phyloP scores from a whole-genome alignment of 345 rosid species.

The Dimocarpus longan region DNA sequence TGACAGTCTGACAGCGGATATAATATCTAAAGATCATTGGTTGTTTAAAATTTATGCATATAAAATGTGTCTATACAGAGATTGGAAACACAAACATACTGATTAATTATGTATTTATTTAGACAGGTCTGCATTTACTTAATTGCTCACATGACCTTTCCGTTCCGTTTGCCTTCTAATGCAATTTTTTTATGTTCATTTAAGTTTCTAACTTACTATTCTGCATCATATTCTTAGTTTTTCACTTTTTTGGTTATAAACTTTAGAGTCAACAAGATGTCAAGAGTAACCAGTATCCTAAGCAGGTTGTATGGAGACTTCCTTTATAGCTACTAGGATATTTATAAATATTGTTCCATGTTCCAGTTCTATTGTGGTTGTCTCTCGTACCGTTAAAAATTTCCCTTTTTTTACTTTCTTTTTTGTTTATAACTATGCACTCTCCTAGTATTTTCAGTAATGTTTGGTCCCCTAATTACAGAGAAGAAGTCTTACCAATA shows the following conservation, averaged over 20 bases:
- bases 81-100: neutral
- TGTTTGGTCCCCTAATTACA: slow-evolving; percentile 28
- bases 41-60: neutral
- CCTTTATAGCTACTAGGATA: no score
- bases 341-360: neutral
- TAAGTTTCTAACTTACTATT: neutral
- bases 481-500: slow-evolving; percentile 38
- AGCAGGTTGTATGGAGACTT: no score
- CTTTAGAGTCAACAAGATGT: no score
- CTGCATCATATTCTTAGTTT: no score
- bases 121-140: neutral
- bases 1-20: neutral
- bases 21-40: neutral
- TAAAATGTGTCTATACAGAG: neutral
- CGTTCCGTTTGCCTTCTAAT: neutral
- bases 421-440: neutral
- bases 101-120: neutral
- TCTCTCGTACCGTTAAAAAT: neutral
- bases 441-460: neutral
- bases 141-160: neutral
- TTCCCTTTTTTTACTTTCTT: neutral
- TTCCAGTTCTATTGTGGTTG: neutral
- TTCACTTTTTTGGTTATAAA: no score
- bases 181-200: neutral
- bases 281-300: no score